Evolutionary conservation across 2,329 filamentous ascomycete species (phyloP).

Genomic region (Chalara sp.): DNA sequence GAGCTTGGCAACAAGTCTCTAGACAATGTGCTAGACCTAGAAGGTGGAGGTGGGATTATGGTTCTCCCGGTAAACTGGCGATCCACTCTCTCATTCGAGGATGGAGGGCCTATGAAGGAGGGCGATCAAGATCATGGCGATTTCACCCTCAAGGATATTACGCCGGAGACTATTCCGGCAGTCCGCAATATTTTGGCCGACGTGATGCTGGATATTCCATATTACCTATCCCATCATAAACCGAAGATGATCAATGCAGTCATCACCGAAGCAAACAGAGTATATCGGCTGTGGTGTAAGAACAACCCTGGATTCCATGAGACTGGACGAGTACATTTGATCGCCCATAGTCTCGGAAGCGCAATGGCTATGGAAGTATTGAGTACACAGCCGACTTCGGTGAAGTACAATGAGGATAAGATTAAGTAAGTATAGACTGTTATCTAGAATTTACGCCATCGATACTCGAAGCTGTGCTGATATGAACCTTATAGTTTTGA

Average conservation of each 20-base stretch:
- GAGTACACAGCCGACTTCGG: slow-evolving; percentile 74
- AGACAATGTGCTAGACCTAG: slow-evolving; percentile 53
- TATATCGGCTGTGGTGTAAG: slow-evolving; percentile 90
- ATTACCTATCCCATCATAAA: slow-evolving; percentile 95
- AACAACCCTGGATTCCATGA: slow-evolving; percentile 81
- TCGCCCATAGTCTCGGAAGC: slow-evolving; percentile 89
- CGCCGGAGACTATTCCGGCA: slow-evolving; percentile 80
- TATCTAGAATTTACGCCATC: no score
- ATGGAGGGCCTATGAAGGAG: slow-evolving; percentile 56
- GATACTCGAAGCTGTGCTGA: no score
- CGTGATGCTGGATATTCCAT: slow-evolving; percentile 97
- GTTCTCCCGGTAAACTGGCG: slow-evolving; percentile 93
- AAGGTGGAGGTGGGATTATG: slow-evolving; percentile 61
- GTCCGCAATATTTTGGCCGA: slow-evolving; percentile 94
- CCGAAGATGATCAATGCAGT: slow-evolving; percentile 89
- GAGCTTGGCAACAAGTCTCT: slow-evolving; percentile 71
- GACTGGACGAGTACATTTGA: slow-evolving; percentile 76
- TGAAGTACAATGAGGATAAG: slow-evolving; percentile 23
- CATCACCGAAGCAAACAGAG: slow-evolving; percentile 83
- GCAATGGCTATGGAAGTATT: slow-evolving; percentile 92
- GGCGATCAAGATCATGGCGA: slow-evolving; percentile 49
- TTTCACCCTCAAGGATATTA: slow-evolving; percentile 81
- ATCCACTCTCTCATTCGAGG: slow-evolving; percentile 79
- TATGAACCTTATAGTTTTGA: slow-evolving; percentile 31
- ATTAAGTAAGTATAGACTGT: no score